phyloP scores from a whole-genome alignment of 2,329 filamentous ascomycete genomes.

The Fusarium verticillioides region DNA sequence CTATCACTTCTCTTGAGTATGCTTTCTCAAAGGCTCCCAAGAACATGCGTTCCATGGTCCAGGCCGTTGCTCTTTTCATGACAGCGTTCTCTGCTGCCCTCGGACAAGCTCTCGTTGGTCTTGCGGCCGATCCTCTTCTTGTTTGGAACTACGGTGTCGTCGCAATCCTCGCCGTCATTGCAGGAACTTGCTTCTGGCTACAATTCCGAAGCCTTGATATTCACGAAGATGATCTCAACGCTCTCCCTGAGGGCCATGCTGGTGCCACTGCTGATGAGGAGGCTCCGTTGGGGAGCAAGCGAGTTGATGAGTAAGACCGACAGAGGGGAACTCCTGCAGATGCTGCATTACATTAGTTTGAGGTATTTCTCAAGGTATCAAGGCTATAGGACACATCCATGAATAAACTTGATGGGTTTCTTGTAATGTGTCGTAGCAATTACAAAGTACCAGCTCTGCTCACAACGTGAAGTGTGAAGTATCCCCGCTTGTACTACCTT shows the following conservation, averaged over 20 bases:
- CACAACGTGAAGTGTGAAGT: background rate
- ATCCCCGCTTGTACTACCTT: background rate
- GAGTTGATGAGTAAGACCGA: conserved; percentile 22
- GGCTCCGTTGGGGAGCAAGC: conserved; percentile 30
- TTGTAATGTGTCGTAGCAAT: background rate
- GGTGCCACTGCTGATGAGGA: conserved; percentile 40
- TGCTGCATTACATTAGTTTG: background rate
- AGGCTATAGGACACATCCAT: background rate
- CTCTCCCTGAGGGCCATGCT: conserved; percentile 55
- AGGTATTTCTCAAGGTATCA: background rate
- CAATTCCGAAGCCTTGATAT: conserved; percentile 70
- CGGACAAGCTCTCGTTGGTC: conserved; percentile 65
- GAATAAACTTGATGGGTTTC: background rate
- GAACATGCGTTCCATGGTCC: conserved; percentile 81
- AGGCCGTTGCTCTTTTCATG: conserved; percentile 74
- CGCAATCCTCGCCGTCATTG: conserved; percentile 72
- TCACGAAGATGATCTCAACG: conserved; percentile 75
- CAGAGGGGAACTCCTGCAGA: background rate
- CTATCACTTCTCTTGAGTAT: conserved; percentile 73
- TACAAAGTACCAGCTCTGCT: background rate
- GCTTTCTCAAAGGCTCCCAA: conserved; percentile 80
- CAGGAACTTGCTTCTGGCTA: conserved; percentile 73
- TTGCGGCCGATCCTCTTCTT: conserved; percentile 69
- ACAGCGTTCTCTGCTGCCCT: conserved; percentile 75
- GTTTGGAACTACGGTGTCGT: conserved; percentile 79